Evolutionary conservation across 1,284 basidiomycete genomes (phyloP).

Genomic region (Austroboletus niveus): DNA sequence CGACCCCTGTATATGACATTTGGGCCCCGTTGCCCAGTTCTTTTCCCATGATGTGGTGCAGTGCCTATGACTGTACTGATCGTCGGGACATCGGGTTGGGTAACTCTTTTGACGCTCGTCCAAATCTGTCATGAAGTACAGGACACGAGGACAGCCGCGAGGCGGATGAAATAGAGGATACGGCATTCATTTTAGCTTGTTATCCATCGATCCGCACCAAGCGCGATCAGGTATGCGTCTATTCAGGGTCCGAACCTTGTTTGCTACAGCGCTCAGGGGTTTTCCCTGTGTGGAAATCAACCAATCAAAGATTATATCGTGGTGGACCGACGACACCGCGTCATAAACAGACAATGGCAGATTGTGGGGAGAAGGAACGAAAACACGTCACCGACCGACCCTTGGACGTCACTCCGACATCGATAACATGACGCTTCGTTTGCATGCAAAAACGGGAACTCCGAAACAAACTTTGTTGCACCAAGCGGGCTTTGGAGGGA

Average conservation of each 20-base stretch:
- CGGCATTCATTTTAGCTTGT: conserved; percentile 1
- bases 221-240: conserved; percentile 3
- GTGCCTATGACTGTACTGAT: conserved; percentile 4
- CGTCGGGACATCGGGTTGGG: background rate
- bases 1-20: conserved; percentile 36
- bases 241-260: background rate
- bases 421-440: background rate
- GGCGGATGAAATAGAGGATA: background rate
- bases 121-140: background rate
- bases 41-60: background rate
- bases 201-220: conserved; percentile 14
- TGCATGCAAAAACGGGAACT: background rate
- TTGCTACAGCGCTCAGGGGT: background rate
- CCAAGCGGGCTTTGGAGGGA: conserved; percentile 1
- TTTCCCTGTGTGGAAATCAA: background rate
- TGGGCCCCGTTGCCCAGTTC: background rate
- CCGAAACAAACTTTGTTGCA: background rate
- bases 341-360: conserved; percentile 5
- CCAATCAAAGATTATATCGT: conserved; percentile 2
- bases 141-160: conserved; percentile 2
- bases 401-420: conserved; percentile 6
- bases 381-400: background rate
- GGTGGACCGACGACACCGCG: conserved; percentile 27
- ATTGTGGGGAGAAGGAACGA: background rate
- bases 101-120: background rate